Base-by-base conservation (phyloP, 1,139 yeast species). In the Lodderomyces metapsilosis region DNA sequence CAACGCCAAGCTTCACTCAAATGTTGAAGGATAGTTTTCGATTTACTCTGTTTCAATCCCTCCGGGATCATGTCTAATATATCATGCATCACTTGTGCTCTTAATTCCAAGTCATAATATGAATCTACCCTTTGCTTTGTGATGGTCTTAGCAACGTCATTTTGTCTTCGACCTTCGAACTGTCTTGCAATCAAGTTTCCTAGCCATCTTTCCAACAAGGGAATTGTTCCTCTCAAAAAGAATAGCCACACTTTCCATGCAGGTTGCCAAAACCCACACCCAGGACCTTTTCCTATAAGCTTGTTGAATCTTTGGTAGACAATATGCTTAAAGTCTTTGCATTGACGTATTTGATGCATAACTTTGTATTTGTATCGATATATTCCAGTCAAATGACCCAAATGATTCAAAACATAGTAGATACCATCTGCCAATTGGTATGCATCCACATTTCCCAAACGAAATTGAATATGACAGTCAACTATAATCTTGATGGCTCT, bases 251-350 rank as follows among this genome's bases (percentile, higher is more conserved):
- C 94, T 52, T 97, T 73, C 98, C 98, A 92, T 1, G 96, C 87
- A 0, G 98, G 98, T 57, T 92, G 98, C 99, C 99, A 94, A 61
- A 92, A 88, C 2, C 99, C 99, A 67, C 95, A 88, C 0, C 99
- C 99, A 1, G 98, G 98, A 1, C 99, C 99, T 58, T 92, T 92
- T 0, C 98, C 98, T 32, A 94, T 86, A 31, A 77, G 74, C 27
- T 66, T 66, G 57, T 94, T 92, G 66, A 94, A 92, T 43, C 84
- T 74, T 48, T 87, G 76, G 57, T 92, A 92, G 1, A 92, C 84
- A 10, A 91, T 82, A 59, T 94, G 98, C 61, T 94, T 92, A 54
- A 92, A 68, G 62, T 94, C 98, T 59, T 92, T 92, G 59, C 98
- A 91, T 1, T 95, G 92, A 39, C 98, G 78, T 34, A 94, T 91